Base-by-base conservation (phyloP, 202 grass and related monocot species). In the Panicum virgatum region DNA sequence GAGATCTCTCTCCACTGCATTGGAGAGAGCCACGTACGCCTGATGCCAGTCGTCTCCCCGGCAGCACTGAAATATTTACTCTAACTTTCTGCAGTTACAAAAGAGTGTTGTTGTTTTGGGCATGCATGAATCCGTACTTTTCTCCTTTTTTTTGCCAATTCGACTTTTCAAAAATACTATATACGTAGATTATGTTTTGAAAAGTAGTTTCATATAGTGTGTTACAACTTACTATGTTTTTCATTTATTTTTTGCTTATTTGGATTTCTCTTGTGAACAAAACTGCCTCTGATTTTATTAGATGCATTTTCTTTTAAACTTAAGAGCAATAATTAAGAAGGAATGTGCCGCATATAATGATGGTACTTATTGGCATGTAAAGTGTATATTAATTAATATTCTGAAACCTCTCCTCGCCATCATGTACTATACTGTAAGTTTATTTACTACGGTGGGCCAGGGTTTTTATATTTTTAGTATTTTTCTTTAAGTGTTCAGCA, bases 1-100 rank as follows among this genome's bases (percentile, higher is more conserved):
- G 39, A 47, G 53, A 81, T n/a, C n/a, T n/a, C n/a, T 46, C 37
- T 81, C 54, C 40, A 72, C 61, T 80, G 40, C 27, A 72, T 71
- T 12, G 18, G 53, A 59, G 15, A 43, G 19, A 69, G 36, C 18
- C 63, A n/a, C n/a, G n/a, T n/a, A 66, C 34, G 32, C 32, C 32
- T 34, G 32, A 26, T 16, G 59, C 5, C 59, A 62, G 26, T 20
- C 30, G 26, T 20, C 15, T 36, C n/a, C 34, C 61, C 30, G 13
- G 48, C 6, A 23, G 29, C 70, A 38, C 30, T 46, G 4, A 38
- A 38, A 12, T 56, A 36, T 34, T n/a, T 34, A 34, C 27, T 34
- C 60, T 6, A 16, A 7, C 27, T 62, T 32, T 32, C 27, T 15
- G 26, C 26, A 16, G 27, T 62, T 14, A 62, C 27, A 62, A 62